phyloP scores from a whole-genome alignment of 805 yeast species.

The Grigorovia transvaalensis region DNA sequence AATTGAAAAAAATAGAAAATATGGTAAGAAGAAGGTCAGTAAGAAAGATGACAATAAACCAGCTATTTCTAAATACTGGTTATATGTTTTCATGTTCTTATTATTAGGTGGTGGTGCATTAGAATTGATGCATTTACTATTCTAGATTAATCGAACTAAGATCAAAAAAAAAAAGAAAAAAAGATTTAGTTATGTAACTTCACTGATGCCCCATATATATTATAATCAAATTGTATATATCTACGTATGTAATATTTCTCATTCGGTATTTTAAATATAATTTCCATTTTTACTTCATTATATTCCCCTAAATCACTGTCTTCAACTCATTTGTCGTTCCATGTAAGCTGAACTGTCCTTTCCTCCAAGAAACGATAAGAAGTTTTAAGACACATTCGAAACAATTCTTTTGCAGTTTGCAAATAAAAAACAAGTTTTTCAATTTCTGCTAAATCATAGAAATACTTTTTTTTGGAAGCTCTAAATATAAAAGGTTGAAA shows the following conservation, averaged over 20 bases:
- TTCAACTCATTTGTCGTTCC: no score
- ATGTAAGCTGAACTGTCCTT: no score
- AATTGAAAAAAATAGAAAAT: slow-evolving; percentile 47
- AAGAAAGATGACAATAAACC: slow-evolving; percentile 30
- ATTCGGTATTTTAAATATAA: not conserved
- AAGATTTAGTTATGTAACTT: not conserved
- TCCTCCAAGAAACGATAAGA: no score
- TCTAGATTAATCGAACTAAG: slow-evolving; percentile 24
- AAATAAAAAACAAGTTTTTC: no score
- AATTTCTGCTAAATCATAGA: no score
- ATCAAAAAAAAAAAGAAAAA: no score
- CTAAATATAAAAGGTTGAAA: no score
- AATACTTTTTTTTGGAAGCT: no score
- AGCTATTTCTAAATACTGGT: slow-evolving; percentile 59
- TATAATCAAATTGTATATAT: not conserved
- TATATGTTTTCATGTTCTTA: slow-evolving; percentile 50
- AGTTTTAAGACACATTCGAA: no score
- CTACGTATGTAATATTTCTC: not conserved
- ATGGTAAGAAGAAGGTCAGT: slow-evolving; percentile 56
- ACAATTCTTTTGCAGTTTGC: no score
- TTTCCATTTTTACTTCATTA: not conserved
- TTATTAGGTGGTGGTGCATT: slow-evolving; percentile 76
- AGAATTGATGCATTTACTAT: slow-evolving; percentile 49
- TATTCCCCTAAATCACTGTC: no score
- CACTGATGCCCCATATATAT: not conserved